Evolutionary conservation across 1,284 basidiomycete genomes (phyloP).

Genomic region (Papiliotrema fonsecae): DNA sequence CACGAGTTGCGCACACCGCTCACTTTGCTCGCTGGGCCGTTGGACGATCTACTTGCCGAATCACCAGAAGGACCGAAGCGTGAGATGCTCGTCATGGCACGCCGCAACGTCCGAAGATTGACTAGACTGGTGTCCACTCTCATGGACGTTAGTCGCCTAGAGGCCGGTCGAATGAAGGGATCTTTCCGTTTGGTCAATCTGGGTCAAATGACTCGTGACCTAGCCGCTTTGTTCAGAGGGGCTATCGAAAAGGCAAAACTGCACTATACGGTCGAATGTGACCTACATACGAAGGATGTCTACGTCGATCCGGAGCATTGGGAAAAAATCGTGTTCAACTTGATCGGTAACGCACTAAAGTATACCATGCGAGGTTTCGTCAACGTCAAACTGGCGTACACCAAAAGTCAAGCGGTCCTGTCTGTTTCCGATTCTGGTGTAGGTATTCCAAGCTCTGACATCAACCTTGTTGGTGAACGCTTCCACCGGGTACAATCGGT

Average conservation of each 20-base stretch:
- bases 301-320: constrained; percentile 49
- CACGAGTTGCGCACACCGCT: constrained; percentile 41
- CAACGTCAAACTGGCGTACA: constrained; percentile 27
- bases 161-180: constrained; percentile 41
- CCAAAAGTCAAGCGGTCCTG: constrained; percentile 22
- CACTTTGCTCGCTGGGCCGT: constrained; percentile 43
- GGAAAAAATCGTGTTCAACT: constrained; percentile 50
- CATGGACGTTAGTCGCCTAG: constrained; percentile 45
- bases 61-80: constrained; percentile 27
- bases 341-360: constrained; percentile 47
- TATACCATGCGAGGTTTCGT: constrained; percentile 39
- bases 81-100: constrained; percentile 40
- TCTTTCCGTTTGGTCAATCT: constrained; percentile 45
- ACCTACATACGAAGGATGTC: constrained; percentile 29
- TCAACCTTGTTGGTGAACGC: constrained; percentile 40
- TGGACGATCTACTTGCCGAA: constrained; percentile 38
- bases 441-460: constrained; percentile 46
- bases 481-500: constrained; percentile 45
- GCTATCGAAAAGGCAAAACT: constrained; percentile 37
- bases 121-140: constrained; percentile 43
- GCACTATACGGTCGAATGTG: constrained; percentile 42
- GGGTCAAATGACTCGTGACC: constrained; percentile 43
- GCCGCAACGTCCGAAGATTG: constrained; percentile 36
- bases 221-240: constrained; percentile 46
- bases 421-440: constrained; percentile 48